Conservation (phyloP, 306 rosid genomes). For the Chamaecrista fasciculata region DNA sequence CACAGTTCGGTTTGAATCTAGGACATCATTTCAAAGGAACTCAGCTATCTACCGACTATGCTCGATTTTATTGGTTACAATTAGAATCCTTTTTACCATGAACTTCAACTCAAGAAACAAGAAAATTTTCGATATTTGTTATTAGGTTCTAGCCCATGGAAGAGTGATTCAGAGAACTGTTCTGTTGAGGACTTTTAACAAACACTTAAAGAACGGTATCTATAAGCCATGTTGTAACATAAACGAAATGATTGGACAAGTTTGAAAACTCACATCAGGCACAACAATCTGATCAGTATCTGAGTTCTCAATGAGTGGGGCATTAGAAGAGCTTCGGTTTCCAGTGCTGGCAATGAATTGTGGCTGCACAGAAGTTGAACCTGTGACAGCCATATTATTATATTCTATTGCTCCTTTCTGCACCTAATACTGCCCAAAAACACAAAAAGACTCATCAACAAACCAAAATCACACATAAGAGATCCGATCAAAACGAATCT, state of each 20-base stretch:
- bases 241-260: background rate
- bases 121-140: no score
- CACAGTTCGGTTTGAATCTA: no score
- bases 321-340: slow-evolving; percentile 59
- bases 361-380: slow-evolving; percentile 57
- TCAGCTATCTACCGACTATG: no score
- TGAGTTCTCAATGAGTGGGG: slow-evolving; percentile 68
- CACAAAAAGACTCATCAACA: background rate
- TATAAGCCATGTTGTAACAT: background rate
- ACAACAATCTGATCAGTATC: slow-evolving; percentile 68
- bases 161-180: no score
- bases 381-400: slow-evolving; percentile 52
- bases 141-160: no score
- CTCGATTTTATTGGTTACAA: no score
- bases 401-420: slow-evolving; percentile 20
- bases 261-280: slow-evolving; percentile 74
- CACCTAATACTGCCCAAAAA: slow-evolving; percentile 5
- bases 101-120: background rate
- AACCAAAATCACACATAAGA: slow-evolving; percentile 14
- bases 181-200: no score
- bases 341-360: slow-evolving; percentile 84
- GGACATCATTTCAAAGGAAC: no score
- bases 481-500: slow-evolving; percentile 15
- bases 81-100: no score
- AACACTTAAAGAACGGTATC: background rate